phyloP scores from a whole-genome alignment of 208 protist species.

The Balamuthia mandrillaris region DNA sequence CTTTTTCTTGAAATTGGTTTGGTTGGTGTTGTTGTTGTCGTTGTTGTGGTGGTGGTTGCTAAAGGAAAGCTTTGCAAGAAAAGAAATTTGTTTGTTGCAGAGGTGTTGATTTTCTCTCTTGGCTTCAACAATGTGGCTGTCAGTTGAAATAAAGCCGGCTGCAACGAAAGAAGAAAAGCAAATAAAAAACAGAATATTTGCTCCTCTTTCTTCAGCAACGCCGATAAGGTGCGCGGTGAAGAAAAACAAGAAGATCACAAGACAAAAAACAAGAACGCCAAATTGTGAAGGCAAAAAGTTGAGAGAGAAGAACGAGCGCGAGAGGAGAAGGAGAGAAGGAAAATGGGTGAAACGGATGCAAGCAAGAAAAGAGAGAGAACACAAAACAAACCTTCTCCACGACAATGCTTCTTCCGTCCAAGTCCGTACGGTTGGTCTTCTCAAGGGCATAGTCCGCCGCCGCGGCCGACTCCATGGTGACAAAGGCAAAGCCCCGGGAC shows the following conservation, averaged over 20 bases:
- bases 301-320: background rate
- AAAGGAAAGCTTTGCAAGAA: background rate
- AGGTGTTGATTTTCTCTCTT: background rate
- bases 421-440: background rate
- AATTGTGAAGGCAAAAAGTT: background rate
- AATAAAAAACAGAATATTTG: background rate
- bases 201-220: too few relatives aligned
- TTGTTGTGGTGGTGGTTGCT: background rate
- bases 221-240: too few relatives aligned
- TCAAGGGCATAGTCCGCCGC: background rate
- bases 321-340: background rate
- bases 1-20: background rate
- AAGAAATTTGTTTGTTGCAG: background rate
- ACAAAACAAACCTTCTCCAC: background rate
- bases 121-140: background rate
- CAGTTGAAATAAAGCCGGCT: background rate
- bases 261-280: background rate
- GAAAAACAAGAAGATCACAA: too few relatives aligned
- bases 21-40: background rate
- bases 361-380: background rate
- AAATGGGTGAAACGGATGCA: background rate
- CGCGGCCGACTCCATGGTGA: background rate
- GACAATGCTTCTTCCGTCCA: background rate
- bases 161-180: background rate
- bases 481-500: background rate